phyloP scores from a whole-genome alignment of 352 stramenopile species.

The Pythium rhizo-oryzae region DNA sequence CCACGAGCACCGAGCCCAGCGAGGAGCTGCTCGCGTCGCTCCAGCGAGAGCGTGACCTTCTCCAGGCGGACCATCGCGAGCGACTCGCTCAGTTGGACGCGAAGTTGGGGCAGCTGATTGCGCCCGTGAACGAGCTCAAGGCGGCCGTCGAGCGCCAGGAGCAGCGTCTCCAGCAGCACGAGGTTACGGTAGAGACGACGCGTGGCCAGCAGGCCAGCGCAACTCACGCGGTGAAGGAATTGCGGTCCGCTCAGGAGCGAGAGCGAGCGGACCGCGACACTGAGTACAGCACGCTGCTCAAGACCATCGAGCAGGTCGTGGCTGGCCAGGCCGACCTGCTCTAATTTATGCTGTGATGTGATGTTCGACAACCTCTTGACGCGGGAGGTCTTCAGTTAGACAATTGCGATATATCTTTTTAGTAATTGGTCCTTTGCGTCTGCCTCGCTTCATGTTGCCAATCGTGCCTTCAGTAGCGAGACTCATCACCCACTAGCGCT shows the following conservation, averaged over 20 bases:
- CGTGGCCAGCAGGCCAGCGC: not conserved
- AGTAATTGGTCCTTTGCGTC: no score
- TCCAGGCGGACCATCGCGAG: not conserved
- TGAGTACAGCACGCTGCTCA: slow-evolving; percentile 5
- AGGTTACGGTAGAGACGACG: not conserved
- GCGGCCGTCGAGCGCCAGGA: not conserved
- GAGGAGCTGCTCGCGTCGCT: not conserved
- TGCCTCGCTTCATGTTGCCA: no score
- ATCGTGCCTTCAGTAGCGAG: no score
- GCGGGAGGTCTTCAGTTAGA: no score
- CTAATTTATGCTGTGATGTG: not conserved
- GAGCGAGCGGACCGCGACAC: slow-evolving; percentile 3
- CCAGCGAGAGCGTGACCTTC: not conserved
- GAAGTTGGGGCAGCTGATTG: slow-evolving; percentile 1
- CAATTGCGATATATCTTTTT: no score
- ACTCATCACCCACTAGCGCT: no score
- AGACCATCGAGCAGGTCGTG: slow-evolving; percentile 11
- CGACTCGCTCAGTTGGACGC: not conserved
- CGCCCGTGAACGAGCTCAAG: not conserved
- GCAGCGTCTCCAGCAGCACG: not conserved
- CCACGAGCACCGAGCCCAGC: not conserved
- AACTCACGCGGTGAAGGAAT: not conserved
- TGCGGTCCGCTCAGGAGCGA: not conserved
- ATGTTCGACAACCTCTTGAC: no score
- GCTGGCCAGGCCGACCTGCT: not conserved